Evolutionary conservation across 1,284 basidiomycete genomes (phyloP).

Genomic region (Tremellales sp.): DNA sequence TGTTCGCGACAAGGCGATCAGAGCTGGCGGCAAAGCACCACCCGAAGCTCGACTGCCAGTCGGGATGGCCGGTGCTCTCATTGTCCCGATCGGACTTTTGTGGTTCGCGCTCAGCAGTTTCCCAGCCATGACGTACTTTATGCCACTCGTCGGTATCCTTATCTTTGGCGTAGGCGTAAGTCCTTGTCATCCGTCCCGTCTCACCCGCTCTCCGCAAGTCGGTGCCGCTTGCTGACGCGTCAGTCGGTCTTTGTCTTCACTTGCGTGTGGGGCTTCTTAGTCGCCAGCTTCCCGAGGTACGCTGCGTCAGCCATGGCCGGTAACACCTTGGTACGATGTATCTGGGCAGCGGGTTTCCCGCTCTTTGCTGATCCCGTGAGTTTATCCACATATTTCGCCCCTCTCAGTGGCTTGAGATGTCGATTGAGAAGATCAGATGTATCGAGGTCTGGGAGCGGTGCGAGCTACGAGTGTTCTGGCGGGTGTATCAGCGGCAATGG

Average conservation of each 20-base stretch:
- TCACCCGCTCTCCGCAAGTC: no score
- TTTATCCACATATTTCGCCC: not conserved
- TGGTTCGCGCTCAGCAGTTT: not conserved
- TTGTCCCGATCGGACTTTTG: not conserved
- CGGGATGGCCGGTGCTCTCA: not conserved
- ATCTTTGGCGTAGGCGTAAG: not conserved
- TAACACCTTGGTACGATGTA: conserved; percentile 17
- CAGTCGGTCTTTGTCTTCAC: not conserved
- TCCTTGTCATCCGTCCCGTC: not conserved
- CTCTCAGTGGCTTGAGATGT: not conserved
- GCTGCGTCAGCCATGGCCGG: conserved; percentile 17
- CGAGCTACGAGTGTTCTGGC: not conserved
- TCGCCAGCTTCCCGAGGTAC: not conserved
- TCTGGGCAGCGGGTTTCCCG: conserved; percentile 20
- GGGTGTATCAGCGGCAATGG: not conserved
- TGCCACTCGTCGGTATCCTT: not conserved
- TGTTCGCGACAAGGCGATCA: not conserved
- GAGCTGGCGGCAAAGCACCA: not conserved
- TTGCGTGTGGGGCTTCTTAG: not conserved
- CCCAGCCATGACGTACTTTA: not conserved
- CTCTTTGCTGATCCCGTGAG: conserved; percentile 10
- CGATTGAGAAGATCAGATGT: not conserved
- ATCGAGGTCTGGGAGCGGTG: not conserved
- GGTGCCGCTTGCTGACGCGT: not conserved
- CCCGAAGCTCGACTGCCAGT: not conserved